A percentile compares a stretch with the other conserved stretches of the same genome.
Evolutionary conservation across 2,329 filamentous ascomycete species (phyloP).

Genomic region (Botrytis pseudocinerea): DNA sequence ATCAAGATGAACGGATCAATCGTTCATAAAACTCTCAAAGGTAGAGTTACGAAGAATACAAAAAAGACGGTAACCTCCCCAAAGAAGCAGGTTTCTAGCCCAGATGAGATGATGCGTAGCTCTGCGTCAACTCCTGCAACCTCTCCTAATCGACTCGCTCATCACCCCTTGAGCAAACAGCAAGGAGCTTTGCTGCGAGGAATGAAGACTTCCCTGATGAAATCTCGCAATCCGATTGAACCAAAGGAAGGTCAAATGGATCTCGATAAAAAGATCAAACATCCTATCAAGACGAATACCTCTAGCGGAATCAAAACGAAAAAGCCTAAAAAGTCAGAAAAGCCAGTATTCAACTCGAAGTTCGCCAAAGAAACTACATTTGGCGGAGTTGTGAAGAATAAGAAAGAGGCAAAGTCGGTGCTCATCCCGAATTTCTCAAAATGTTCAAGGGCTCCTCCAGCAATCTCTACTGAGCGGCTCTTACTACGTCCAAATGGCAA

Average conservation of each 20-base stretch:
- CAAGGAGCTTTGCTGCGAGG: background rate
- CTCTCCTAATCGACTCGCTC: background rate
- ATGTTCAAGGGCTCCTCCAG: background rate
- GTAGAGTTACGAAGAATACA: conserved; percentile 1
- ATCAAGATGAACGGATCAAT: background rate
- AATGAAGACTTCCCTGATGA: background rate
- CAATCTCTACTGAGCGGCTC: background rate
- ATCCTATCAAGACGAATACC: background rate
- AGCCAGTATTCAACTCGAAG: background rate
- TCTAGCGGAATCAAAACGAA: background rate
- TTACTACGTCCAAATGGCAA: background rate
- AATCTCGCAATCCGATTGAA: background rate
- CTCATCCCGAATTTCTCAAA: background rate
- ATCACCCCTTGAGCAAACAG: background rate
- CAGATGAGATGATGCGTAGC: background rate
- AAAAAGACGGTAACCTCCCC: background rate
- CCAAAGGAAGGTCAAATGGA: background rate
- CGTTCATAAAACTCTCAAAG: background rate
- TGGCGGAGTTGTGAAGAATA: background rate
- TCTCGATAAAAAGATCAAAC: background rate
- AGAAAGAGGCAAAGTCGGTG: background rate
- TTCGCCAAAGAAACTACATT: background rate
- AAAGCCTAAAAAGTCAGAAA: background rate
- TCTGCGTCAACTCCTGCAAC: background rate
- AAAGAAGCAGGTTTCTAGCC: background rate